A percentile compares a stretch with the other conserved stretches of the same genome.
phyloP scores from a whole-genome alignment of 495 filamentous ascomycete genomes.

The Penicillium maclennaniae region DNA sequence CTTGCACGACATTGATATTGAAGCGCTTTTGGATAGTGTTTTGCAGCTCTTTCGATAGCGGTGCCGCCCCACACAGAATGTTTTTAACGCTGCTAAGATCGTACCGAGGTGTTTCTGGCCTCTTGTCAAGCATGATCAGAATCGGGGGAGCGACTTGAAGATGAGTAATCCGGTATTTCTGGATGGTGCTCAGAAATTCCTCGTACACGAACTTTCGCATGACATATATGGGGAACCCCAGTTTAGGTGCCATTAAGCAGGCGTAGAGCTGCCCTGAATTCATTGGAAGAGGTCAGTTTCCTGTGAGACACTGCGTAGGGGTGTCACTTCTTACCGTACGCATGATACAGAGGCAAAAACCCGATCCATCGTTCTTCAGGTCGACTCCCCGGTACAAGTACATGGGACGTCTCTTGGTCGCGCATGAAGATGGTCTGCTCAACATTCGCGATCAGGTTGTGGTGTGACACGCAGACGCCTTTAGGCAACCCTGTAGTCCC shows the following conservation, averaged over 20 bases:
- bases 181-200: conserved; percentile 62
- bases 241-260: no score
- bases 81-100: conserved; percentile 68
- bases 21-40: conserved; percentile 63
- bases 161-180: conserved; percentile 64
- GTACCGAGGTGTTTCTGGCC: conserved; percentile 61
- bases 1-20: conserved; percentile 64
- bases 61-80: conserved; percentile 77
- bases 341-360: no score
- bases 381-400: no score
- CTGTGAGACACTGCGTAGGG: no score
- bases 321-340: no score
- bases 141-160: conserved; percentile 79
- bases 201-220: conserved; percentile 76
- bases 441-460: conserved; percentile 52
- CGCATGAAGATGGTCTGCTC: conserved; percentile 49
- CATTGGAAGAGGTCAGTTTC: no score
- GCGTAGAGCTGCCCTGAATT: no score
- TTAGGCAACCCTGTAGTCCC: conserved; percentile 89
- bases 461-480: conserved; percentile 76
- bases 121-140: conserved; percentile 67
- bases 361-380: no score
- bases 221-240: no score
- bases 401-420: conserved; percentile 55
- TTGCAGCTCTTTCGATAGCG: conserved; percentile 71